phyloP scores from a whole-genome alignment of 176 grass and related monocot species.

The Thalia dealbata region DNA sequence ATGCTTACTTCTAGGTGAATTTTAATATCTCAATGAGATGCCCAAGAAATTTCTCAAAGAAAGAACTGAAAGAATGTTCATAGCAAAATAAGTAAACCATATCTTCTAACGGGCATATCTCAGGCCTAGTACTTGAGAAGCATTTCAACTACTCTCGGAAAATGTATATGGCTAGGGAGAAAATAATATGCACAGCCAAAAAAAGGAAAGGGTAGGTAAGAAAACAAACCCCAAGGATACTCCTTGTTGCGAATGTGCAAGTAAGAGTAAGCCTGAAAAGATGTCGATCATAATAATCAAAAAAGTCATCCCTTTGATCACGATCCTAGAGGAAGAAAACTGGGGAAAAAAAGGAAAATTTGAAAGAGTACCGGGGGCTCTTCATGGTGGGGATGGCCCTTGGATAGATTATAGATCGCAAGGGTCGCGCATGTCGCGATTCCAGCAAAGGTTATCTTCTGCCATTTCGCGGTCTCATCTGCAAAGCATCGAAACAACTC shows the following conservation, averaged over 20 bases:
- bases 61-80: no score
- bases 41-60: no score
- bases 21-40: no score
- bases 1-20: no score
- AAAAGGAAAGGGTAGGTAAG: neutral
- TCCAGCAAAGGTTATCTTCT: conserved; percentile 81
- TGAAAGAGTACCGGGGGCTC: conserved; percentile 42
- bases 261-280: conserved; percentile 4
- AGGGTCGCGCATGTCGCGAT: conserved; percentile 55
- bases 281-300: neutral
- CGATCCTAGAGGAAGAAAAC: neutral
- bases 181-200: neutral
- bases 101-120: no score
- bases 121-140: no score
- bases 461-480: conserved; percentile 91
- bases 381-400: conserved; percentile 70
- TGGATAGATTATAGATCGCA: conserved; percentile 53
- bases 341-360: no score
- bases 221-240: conserved; percentile 9
- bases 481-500: neutral
- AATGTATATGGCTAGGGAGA: neutral
- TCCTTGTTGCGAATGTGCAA: conserved; percentile 18
- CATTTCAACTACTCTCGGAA: no score
- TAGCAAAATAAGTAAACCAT: no score
- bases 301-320: neutral